Conservation (phyloP, 495 filamentous ascomycete genomes). For the Haplographium delicatum region DNA sequence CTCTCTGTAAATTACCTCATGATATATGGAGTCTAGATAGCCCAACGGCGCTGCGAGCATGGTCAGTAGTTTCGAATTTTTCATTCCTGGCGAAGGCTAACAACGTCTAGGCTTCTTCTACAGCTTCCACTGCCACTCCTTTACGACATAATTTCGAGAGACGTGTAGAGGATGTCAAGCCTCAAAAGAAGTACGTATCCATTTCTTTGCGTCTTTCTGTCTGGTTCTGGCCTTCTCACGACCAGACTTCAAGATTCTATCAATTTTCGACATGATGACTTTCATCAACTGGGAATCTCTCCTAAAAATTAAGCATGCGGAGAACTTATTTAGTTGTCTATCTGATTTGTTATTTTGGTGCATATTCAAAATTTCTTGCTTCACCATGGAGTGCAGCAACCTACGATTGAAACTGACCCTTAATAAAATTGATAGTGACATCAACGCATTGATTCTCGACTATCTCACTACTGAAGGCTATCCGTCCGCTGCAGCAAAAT, state of each 20-base stretch:
- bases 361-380: constrained; percentile 5
- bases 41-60: constrained; percentile 19
- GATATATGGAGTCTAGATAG: constrained; percentile 20
- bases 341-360: constrained; percentile 45
- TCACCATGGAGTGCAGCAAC: constrained; percentile 2
- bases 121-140: constrained; percentile 27
- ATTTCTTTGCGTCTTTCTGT: background rate
- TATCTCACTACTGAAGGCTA: constrained; percentile 96
- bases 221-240: background rate
- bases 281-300: constrained; percentile 99
- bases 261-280: constrained; percentile 67
- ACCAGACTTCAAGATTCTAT: background rate
- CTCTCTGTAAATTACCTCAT: background rate
- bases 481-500: constrained; percentile 86
- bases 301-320: constrained; percentile 78
- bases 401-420: constrained; percentile 29
- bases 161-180: constrained; percentile 78
- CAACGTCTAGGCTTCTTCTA: constrained; percentile 23
- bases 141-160: constrained; percentile 54
- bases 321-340: constrained; percentile 75
- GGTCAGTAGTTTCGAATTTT: constrained; percentile 13
- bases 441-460: constrained; percentile 94
- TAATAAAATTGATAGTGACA: constrained; percentile 57
- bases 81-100: background rate
- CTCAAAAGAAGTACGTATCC: constrained; percentile 77